Conservation (phyloP, 345 rosid genomes). For the Excoecaria agallocha region DNA sequence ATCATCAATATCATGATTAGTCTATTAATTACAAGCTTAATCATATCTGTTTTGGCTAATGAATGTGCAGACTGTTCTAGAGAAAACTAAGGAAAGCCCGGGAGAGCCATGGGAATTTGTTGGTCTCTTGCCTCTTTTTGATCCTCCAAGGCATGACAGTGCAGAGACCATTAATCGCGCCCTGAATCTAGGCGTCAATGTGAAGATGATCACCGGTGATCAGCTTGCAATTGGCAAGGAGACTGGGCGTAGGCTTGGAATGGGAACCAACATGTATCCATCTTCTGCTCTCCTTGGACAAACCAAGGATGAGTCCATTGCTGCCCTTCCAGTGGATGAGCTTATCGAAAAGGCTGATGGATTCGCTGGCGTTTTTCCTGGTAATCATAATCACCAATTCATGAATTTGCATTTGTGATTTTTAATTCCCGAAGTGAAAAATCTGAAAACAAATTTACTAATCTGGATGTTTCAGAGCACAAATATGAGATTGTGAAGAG, state of each 20-base stretch:
- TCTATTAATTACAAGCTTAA: neutral
- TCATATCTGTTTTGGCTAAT: neutral
- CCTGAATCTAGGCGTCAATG: constrained; percentile 83
- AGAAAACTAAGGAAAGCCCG: constrained; percentile 59
- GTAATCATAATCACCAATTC: constrained; percentile 27
- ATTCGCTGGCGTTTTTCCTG: constrained; percentile 93
- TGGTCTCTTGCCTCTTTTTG: constrained; percentile 87
- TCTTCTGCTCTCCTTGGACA: constrained; percentile 85
- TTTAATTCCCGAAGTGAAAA: no score
- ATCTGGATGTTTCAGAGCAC: constrained; percentile 53
- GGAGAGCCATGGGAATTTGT: constrained; percentile 86
- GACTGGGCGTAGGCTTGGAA: constrained; percentile 91
- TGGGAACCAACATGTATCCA: constrained; percentile 98
- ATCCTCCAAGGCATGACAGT: constrained; percentile 96
- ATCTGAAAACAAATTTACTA: no score
- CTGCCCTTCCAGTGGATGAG: constrained; percentile 63
- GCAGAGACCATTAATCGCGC: constrained; percentile 90
- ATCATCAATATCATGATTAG: neutral
- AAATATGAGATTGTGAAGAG: constrained; percentile 91
- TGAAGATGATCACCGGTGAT: constrained; percentile 96
- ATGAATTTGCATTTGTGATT: no score
- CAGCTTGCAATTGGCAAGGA: constrained; percentile 92
- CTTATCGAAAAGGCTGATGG: constrained; percentile 96
- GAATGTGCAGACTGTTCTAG: constrained; percentile 50
- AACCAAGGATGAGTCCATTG: constrained; percentile 46